These are phyloP conservation scores for Taphrina betulina DNA, from an alignment of 1,139 yeast genomes.

Conservation along the genomic window DNA sequence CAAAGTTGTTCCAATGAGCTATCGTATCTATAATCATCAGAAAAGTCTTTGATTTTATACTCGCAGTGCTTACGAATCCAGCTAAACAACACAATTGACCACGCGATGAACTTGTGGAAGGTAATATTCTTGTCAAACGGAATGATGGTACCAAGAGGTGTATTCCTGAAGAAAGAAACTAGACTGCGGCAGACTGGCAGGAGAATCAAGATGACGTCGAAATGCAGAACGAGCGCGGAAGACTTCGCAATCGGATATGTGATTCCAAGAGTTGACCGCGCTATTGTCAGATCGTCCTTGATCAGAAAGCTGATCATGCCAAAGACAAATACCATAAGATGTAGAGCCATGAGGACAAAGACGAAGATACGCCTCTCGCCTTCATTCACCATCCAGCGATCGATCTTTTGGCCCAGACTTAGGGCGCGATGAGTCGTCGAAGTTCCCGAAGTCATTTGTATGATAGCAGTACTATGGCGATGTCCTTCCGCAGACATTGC, in stretches of 20 bases:
- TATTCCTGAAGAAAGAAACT: conserved; percentile 24
- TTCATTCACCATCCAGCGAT: conserved; percentile 34
- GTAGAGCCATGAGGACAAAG: conserved; percentile 14
- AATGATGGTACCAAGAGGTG: conserved; percentile 25
- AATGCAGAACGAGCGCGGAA: conserved; percentile 26
- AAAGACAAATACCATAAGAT: conserved; percentile 28
- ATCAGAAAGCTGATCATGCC: conserved; percentile 4
- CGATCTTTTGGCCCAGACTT: conserved; percentile 23
- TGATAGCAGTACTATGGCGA: no score
- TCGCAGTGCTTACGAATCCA: conserved; percentile 20
- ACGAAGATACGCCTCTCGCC: conserved; percentile 19
- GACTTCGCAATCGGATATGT: conserved; percentile 30
- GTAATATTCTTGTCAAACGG: conserved; percentile 31
- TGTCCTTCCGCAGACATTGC: no score
- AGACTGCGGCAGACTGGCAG: conserved; percentile 31
- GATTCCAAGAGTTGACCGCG: conserved; percentile 13
- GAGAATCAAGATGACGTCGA: conserved; percentile 28
- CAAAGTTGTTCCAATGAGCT: conserved; percentile 31
- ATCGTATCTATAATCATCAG: conserved; percentile 5
- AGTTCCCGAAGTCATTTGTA: no score
- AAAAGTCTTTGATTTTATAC: not conserved
- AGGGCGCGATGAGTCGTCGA: not conserved
- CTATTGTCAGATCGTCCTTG: conserved; percentile 14
- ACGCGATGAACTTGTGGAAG: conserved; percentile 31
- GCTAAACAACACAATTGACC: conserved; percentile 30